Evolutionary conservation across 441 rosid species (phyloP), one percentile per base, ranked within the genome.

Genomic region (Populus hybrid): DNA sequence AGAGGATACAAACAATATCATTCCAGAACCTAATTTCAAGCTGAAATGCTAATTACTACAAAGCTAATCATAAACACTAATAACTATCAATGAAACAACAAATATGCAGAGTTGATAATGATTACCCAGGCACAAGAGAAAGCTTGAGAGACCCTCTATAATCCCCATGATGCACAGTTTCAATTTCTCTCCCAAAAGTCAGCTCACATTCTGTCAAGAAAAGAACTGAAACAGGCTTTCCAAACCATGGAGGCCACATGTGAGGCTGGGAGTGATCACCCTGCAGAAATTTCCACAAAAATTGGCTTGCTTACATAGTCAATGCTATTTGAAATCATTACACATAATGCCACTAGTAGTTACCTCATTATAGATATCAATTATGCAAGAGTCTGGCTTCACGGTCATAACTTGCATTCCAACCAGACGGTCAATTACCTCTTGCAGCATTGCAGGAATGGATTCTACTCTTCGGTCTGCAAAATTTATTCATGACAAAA

Each of bases 201-300:
- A 93, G 77, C 75, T 93, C 96, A 68, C 97, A 92, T 79, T 93
- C 98, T 28, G 96, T 90, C 90, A 96, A 85, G 81, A 85, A 88
- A 84, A 96, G 83, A 74, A 89, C 32, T 46, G 85, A 81, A 46
- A 92, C 84, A 1, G 98, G 98, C 82, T 89, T 88, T 78, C 92
- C 98, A 75, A 84, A 94, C 95, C 94, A 94, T 32, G 91, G 78
- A 28, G 90, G 95, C 84, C 86, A 96, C 81, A 86, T 81, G 72
- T 85, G 82, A 70, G 99, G 99, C 83, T 86, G 97, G 21, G 96
- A 94, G 88, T 94, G 92, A 85, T 96, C 99, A 72, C 94, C 98
- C 98, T 94, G 78, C 69, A 63, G 74, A 83, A 66, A 80, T 72
- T 71, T 84, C 74, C 73, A 10, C 21, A 36, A 10, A 59, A 68